Base-by-base conservation (phyloP, 2,329 filamentous ascomycete species). In the Penicillium paneum region DNA sequence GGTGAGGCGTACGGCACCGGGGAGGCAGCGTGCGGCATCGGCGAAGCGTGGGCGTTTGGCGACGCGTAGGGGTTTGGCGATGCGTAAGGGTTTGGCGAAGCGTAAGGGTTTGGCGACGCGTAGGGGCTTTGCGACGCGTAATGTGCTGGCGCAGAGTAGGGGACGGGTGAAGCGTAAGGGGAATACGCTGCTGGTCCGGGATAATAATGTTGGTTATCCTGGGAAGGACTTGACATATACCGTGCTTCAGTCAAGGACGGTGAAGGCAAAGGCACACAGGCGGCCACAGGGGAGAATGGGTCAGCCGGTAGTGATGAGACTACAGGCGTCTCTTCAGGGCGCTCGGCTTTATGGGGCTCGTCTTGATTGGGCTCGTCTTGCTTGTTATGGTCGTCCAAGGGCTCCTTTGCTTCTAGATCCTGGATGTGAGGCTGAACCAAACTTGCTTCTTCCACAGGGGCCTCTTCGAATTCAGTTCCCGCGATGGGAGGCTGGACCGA, bases 231-330 rank as follows among this genome's bases (percentile, higher is more conserved):
- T 56, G 65, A 58, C 54, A 67, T 60, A 55, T 63, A 68, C 49
- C 64, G 65, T 47, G 64, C 60, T 41, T 72, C 69, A 5, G 65
- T 67, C 34, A 63, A 54, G 26, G 65, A 70, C 29, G 69, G 71
- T 12, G 70, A 71, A 53, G 68, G 67, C 21, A 68, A 50, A 17
- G 67, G 67, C 26, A 67, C 58, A 40, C 61, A 58, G 24, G 61
- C 59, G 36, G 67, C 59, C 12, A 55, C 56, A 29, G 62, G 62
- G 34, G 65, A 64, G 43, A 62, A 64, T 32, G 62, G 46, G 26
- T 57, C 57, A 40, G 61, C 60, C 35, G 69, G 65, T 34, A 64
- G 54, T 52, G 62, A 59, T 54, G 64, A 59, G 17, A 65, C 57
- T 49, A 62, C 59, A 36, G 57, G 56, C 34, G 52, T 58, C 34